A percentile compares a stretch with the other conserved stretches of the same genome.
phyloP scores from a whole-genome alignment of 2,329 filamentous ascomycete genomes.

The Monosporascus sp. region DNA sequence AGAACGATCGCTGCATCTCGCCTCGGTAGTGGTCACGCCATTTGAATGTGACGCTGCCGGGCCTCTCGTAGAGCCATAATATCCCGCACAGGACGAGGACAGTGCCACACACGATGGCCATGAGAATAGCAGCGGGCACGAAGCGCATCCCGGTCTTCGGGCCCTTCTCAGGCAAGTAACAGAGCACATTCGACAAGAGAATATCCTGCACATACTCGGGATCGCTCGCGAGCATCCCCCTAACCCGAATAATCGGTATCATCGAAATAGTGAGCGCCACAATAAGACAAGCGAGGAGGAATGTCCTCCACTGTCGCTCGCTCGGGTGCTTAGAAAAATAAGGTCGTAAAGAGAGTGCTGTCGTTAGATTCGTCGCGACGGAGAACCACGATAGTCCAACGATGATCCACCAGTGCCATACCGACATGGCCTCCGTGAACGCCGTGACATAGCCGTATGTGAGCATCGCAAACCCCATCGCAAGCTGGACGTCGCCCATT shows the following conservation, averaged over 20 bases:
- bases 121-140: constrained; percentile 6
- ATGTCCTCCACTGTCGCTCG: constrained; percentile 14
- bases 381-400: constrained; percentile 20
- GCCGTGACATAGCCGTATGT: constrained; percentile 14
- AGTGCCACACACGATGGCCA: constrained; percentile 8
- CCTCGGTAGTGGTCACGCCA: constrained; percentile 18
- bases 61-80: constrained; percentile 12
- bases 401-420: constrained; percentile 21
- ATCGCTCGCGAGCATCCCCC: constrained; percentile 11
- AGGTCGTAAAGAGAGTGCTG: constrained; percentile 13
- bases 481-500: constrained; percentile 18
- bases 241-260: constrained; percentile 17
- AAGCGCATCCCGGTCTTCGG: constrained; percentile 8
- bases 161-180: constrained; percentile 15
- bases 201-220: constrained; percentile 9
- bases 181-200: constrained; percentile 14
- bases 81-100: constrained; percentile 5
- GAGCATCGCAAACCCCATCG: constrained; percentile 17
- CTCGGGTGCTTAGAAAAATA: constrained; percentile 13
- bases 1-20: constrained; percentile 13
- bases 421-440: constrained; percentile 13
- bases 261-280: constrained; percentile 15
- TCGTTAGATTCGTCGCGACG: constrained; percentile 18
- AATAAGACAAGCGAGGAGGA: constrained; percentile 14
- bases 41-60: constrained; percentile 12